phyloP scores from a whole-genome alignment of 495 filamentous ascomycete species.

The Hyaloscypha bicolor region DNA sequence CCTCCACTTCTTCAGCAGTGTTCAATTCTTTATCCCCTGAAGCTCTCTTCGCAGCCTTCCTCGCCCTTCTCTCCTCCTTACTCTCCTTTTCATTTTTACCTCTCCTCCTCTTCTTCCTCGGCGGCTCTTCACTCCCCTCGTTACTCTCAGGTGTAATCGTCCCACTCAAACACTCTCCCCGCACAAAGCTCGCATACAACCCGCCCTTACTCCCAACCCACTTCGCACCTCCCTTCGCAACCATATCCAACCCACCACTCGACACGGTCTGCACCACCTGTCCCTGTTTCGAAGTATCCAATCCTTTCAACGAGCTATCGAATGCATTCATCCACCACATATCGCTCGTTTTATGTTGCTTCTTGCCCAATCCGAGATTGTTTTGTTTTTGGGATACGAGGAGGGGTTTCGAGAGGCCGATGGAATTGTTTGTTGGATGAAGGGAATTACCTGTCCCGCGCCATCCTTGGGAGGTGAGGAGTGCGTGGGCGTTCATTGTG shows the following conservation, averaged over 20 bases:
- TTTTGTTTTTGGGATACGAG: slow-evolving; percentile 69
- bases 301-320: slow-evolving; percentile 72
- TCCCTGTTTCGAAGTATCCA: slow-evolving; percentile 57
- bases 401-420: slow-evolving; percentile 68
- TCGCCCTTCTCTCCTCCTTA: slow-evolving; percentile 39
- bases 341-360: slow-evolving; percentile 62
- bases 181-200: slow-evolving; percentile 81
- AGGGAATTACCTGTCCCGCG: slow-evolving; percentile 74
- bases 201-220: slow-evolving; percentile 58
- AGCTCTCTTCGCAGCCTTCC: slow-evolving; percentile 43
- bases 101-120: slow-evolving; percentile 37
- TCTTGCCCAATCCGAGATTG: slow-evolving; percentile 70
- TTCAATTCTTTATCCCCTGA: slow-evolving; percentile 23
- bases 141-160: slow-evolving; percentile 50
- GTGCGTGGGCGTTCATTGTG: slow-evolving; percentile 68
- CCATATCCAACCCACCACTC: slow-evolving; percentile 53
- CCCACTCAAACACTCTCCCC: slow-evolving; percentile 71
- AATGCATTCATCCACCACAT: slow-evolving; percentile 86
- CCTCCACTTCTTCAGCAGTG: slow-evolving; percentile 35
- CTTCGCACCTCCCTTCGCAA: slow-evolving; percentile 42
- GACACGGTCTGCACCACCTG: slow-evolving; percentile 51
- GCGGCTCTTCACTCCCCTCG: slow-evolving; percentile 11
- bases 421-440: slow-evolving; percentile 63
- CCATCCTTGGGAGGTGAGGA: slow-evolving; percentile 79
- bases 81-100: slow-evolving; percentile 36